Percentiles rank a stretch among this genome's conserved stretches.
Evolutionary conservation across 2,329 filamentous ascomycete species (phyloP).

Genomic region (Thielaviopsis musarum): DNA sequence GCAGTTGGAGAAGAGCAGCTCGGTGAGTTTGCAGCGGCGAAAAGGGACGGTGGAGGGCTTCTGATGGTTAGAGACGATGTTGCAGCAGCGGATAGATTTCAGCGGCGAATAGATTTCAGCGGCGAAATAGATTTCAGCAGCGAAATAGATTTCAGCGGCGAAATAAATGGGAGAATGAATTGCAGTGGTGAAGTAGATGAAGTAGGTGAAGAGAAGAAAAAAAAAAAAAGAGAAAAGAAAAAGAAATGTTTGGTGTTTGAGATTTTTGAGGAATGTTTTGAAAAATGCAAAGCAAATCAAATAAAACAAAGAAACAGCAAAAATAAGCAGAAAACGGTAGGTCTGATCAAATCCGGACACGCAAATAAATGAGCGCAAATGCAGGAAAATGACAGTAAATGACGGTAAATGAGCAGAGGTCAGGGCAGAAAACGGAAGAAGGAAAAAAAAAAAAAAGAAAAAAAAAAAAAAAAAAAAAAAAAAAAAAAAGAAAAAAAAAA

Average conservation of each 20-base stretch:
- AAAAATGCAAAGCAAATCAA: background rate
- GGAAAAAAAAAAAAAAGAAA: too few relatives aligned
- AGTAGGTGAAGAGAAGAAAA: background rate
- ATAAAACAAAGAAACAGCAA: background rate
- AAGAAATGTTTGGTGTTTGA: background rate
- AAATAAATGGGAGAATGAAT: too few relatives aligned
- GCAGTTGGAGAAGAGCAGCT: slow-evolving; percentile 74
- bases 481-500: background rate
- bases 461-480: background rate
- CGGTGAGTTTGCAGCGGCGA: slow-evolving; percentile 71
- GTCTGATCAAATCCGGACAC: too few relatives aligned
- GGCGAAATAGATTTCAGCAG: too few relatives aligned
- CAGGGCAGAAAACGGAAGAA: too few relatives aligned
- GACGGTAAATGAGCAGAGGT: too few relatives aligned
- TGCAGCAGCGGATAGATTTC: too few relatives aligned
- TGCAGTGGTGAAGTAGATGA: background rate
- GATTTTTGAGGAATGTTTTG: background rate
- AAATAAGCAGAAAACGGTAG: background rate
- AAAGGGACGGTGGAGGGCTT: slow-evolving; percentile 61
- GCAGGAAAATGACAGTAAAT: too few relatives aligned
- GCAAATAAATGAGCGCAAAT: too few relatives aligned
- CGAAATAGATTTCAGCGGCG: too few relatives aligned
- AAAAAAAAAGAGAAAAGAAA: background rate
- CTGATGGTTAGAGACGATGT: too few relatives aligned
- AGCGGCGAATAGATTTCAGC: too few relatives aligned